Percentiles rank a stretch among this genome's conserved stretches.
These are phyloP conservation scores for Murraya paniculata DNA, from an alignment of 345 rosid species.

Conservation along the genomic window DNA sequence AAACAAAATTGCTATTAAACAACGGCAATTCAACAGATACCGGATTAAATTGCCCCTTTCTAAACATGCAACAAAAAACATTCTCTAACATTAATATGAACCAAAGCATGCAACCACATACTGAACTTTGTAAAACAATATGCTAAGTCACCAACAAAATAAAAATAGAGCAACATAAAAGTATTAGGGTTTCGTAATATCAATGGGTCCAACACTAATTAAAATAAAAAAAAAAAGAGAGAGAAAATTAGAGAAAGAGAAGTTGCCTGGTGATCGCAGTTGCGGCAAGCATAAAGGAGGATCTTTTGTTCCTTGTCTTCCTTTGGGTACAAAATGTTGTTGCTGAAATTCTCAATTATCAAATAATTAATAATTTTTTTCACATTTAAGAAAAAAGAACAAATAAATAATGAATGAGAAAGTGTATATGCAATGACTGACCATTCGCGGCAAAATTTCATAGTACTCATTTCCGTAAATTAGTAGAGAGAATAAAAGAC, in stretches of 20 bases:
- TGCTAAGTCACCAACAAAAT: neutral
- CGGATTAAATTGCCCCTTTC: neutral
- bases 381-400: neutral
- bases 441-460: constrained; percentile 92
- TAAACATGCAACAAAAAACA: neutral
- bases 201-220: neutral
- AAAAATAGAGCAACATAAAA: neutral
- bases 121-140: too few species aligned
- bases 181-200: neutral
- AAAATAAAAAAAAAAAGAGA: neutral
- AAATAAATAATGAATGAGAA: neutral
- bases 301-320: constrained; percentile 61
- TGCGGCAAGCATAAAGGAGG: constrained; percentile 79
- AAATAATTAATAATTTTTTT: neutral
- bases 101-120: neutral
- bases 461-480: constrained; percentile 63
- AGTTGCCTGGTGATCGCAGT: constrained; percentile 77
- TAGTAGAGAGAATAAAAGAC: neutral
- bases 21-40: neutral
- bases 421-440: constrained; percentile 7
- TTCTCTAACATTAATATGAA: neutral
- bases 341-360: constrained; percentile 34
- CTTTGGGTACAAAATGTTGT: constrained; percentile 72
- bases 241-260: neutral
- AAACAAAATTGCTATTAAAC: neutral